These are phyloP conservation scores for Rosellinia necatrix DNA, from an alignment of 2,329 filamentous ascomycete species.

Conservation along the genomic window DNA sequence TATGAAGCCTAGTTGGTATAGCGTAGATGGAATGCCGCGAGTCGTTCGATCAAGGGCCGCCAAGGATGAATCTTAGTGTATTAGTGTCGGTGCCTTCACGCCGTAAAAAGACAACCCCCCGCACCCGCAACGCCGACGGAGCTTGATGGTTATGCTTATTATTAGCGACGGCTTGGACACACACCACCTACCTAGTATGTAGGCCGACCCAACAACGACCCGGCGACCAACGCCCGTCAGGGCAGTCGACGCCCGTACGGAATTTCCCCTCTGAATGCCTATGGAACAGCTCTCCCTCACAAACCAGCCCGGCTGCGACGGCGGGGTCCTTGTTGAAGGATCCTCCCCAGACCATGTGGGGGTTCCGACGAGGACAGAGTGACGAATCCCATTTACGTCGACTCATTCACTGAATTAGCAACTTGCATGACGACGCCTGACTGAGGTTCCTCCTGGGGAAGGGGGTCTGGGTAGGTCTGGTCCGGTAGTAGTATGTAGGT, in stretches of 20 bases:
- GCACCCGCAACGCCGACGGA: background rate
- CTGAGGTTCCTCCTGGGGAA: no score
- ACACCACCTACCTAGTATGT: no score
- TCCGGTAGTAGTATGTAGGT: no score
- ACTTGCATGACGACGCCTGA: constrained; percentile 2
- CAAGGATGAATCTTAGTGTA: constrained; percentile 3
- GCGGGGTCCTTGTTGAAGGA: background rate
- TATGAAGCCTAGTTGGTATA: no score
- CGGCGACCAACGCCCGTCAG: background rate
- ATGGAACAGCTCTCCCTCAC: background rate
- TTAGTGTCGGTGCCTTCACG: constrained; percentile 5
- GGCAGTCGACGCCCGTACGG: background rate
- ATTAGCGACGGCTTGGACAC: background rate
- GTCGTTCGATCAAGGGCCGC: constrained; percentile 4
- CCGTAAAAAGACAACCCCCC: constrained; percentile 1
- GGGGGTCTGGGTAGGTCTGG: no score
- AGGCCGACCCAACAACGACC: background rate
- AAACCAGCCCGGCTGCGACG: background rate
- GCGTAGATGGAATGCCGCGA: background rate
- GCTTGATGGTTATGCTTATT: background rate
- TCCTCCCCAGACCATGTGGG: background rate
- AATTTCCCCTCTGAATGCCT: constrained; percentile 7
- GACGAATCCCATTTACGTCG: background rate
- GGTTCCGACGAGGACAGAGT: constrained; percentile 6
- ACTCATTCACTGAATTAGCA: no score